Evolutionary conservation across 495 filamentous ascomycete genomes (phyloP), one percentile per base, ranked within the genome.

Genomic region (Talaromyces thailandensis): DNA sequence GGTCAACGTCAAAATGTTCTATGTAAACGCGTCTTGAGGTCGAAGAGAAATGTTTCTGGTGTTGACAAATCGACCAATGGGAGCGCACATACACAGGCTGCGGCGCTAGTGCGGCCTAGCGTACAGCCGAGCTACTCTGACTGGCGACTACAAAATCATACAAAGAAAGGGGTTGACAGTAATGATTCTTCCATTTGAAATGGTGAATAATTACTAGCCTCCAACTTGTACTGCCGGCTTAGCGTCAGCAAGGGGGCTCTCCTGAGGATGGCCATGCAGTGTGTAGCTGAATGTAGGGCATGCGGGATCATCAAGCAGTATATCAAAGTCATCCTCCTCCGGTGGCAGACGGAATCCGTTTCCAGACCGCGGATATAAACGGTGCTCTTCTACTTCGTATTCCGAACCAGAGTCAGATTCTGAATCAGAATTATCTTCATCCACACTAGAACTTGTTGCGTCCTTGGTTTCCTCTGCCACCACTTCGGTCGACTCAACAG

Each of bases 361-460:
- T 3, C 88, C 89, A 14, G 85, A 74, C 65, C 83, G 82, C 1
- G 89, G 88, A 75, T 90, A 90, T 8, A 86, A 73, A 23, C 85
- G 77, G 48, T 82, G 83, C 40, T 82, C 80, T 23, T 74, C 70
- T 32, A 75, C 63, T 56, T 76, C 72, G 14, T 73, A 70, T 56
- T 76, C 76, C 8, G 71, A 71, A 0, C 64, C 66, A 2, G 58
- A 45, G 32, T 65, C 51, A 63, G 55, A 8, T 23, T 45, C 21
- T 63, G 45, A 26, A 60, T 64, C 55, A 60, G 29, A 53, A 35
- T 57, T 28, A 9, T 35, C 18, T 31, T 26, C 51, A 14, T 14
- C 55, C 55, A 21, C 55, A 35, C 29, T 23, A 23, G 55, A n/a
- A 35, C 55, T 57, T 21, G n/a, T 6, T 31, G 2, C 29, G 23